Base-by-base conservation (phyloP, 139 green algal genomes). In the Micractinium conductrix region DNA sequence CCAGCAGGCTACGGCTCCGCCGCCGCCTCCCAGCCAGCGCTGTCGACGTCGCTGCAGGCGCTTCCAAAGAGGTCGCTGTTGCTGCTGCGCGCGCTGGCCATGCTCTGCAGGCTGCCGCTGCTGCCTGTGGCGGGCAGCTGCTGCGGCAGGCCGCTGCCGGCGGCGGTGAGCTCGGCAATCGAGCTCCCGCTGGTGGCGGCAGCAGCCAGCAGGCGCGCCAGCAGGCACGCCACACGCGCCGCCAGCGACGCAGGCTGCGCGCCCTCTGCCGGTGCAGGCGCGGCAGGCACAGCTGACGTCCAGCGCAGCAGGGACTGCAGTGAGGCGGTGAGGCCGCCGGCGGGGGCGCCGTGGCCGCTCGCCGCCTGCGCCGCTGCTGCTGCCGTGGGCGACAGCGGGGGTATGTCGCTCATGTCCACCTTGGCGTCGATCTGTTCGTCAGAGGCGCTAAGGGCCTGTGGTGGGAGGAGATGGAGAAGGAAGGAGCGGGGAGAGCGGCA, bases 321-420 rank as follows among this genome's bases (percentile, higher is more conserved):
- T n/a, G n/a, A n/a, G n/a, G n/a, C n/a, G n/a, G n/a, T n/a, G n/a
- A n/a, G n/a, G n/a, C n/a, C n/a, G n/a, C n/a, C n/a, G n/a, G n/a
- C n/a, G n/a, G n/a, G n/a, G n/a, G n/a, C n/a, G n/a, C n/a, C n/a
- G n/a, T n/a, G n/a, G n/a, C n/a, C n/a, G n/a, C n/a, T n/a, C n/a
- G n/a, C 60, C 26, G 22, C 60, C 60, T 30, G 22, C 60, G 9
- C 26, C 26, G 4, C 60, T n/a, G 4, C 60, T 69, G 60, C 60
- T 3, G 74, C 33, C 50, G 35, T 69, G 74, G 26, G 74, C 30
- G 48, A 19, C 24, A 22, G 22, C 0, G 37, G 48, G 6, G 55
- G 76, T 12, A 82, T 28, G 5, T 82, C 76, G 28, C 50, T 71
- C 76, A 82, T 82, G 58, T 82, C 76, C 24, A 81, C n/a, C 33